Conservation (phyloP, 768 basidiomycete genomes). For the Tylopilus sp. region DNA sequence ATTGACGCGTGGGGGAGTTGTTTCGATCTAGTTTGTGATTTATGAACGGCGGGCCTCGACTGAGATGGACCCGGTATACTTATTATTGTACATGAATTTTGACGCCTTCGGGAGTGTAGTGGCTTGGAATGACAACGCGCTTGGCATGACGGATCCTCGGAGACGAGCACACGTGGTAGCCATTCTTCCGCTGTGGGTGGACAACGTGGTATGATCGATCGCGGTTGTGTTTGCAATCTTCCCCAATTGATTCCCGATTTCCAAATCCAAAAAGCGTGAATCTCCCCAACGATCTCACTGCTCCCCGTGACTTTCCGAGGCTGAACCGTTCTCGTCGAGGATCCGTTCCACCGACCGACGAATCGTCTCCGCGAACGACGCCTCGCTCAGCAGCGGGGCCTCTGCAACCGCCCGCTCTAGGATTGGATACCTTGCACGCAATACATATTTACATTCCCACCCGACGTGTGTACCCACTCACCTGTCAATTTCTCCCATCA, state of each 20-base stretch:
- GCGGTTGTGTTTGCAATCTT: slow-evolving; percentile 2
- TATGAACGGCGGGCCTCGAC: no score
- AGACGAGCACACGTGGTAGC: not conserved
- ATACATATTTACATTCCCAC: no score
- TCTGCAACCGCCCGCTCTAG: slow-evolving; percentile 61
- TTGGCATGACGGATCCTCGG: slow-evolving; percentile 3
- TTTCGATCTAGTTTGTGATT: not conserved
- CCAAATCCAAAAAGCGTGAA: not conserved
- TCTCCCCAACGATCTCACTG: not conserved
- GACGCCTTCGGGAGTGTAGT: not conserved
- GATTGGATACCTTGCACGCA: slow-evolving; percentile 51
- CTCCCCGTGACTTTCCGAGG: not conserved
- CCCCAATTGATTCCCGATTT: not conserved
- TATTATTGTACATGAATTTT: not conserved
- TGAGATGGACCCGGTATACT: no score
- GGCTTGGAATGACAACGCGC: not conserved
- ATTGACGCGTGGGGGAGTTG: slow-evolving; percentile 9
- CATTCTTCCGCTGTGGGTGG: slow-evolving; percentile 4
- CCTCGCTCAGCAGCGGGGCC: slow-evolving; percentile 46
- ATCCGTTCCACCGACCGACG: slow-evolving; percentile 43
- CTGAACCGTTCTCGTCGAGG: slow-evolving; percentile 35
- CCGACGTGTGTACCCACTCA: slow-evolving; percentile 22
- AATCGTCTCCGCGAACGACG: slow-evolving; percentile 42
- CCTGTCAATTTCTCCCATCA: slow-evolving; percentile 75
- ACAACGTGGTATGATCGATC: slow-evolving; percentile 1